These are phyloP conservation scores for Fonsecaea multimorphosa DNA, from an alignment of 2,329 filamentous ascomycete genomes.

Conservation along the genomic window DNA sequence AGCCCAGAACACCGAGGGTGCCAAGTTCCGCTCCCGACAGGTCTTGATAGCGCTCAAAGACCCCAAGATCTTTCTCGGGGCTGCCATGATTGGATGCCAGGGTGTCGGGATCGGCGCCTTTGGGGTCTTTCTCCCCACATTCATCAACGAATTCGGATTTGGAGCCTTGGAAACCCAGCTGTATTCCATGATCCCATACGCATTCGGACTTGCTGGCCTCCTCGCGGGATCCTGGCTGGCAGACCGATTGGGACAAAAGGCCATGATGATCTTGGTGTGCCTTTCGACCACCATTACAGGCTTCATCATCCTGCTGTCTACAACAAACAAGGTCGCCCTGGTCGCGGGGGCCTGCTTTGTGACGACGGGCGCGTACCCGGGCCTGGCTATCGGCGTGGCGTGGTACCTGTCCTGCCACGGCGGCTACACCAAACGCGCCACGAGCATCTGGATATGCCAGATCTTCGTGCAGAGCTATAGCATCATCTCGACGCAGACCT, in stretches of 20 bases:
- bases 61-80: slow-evolving; percentile 21
- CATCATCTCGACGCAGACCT: slow-evolving; percentile 23
- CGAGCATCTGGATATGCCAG: slow-evolving; percentile 1
- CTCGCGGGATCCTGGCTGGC: slow-evolving; percentile 1
- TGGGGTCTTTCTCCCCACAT: slow-evolving; percentile 22
- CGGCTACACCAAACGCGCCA: slow-evolving; percentile 24
- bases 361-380: slow-evolving; percentile 14
- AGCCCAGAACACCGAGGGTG: slow-evolving; percentile 15
- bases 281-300: slow-evolving; percentile 9
- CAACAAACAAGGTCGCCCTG: slow-evolving; percentile 6
- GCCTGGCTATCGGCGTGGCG: not conserved
- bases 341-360: slow-evolving; percentile 22
- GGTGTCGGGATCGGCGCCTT: slow-evolving; percentile 13
- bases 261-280: not conserved
- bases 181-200: slow-evolving; percentile 25
- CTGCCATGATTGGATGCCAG: slow-evolving; percentile 4
- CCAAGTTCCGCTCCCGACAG: slow-evolving; percentile 1
- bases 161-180: slow-evolving; percentile 14
- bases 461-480: slow-evolving; percentile 15
- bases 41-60: slow-evolving; percentile 23
- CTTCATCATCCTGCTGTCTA: slow-evolving; percentile 21
- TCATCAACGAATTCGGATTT: slow-evolving; percentile 26
- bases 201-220: slow-evolving; percentile 6
- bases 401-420: slow-evolving; percentile 9
- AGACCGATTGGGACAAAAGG: slow-evolving; percentile 1